Evolutionary conservation across 192 early-diverging fungal genomes (phyloP).

Genomic region (Lobosporangium transversale): DNA sequence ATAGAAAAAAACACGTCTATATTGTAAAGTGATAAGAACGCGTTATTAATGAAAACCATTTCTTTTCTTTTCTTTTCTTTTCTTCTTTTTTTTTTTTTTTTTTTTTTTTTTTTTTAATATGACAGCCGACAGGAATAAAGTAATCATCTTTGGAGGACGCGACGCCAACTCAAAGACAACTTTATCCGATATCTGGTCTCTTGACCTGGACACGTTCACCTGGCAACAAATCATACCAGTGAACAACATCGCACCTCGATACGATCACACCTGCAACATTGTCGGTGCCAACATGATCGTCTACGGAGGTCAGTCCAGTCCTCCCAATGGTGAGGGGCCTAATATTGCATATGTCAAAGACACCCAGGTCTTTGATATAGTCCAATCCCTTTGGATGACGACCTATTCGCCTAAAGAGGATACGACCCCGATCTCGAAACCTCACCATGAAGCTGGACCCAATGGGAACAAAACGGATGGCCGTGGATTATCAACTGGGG

Average conservation of each 20-base stretch:
- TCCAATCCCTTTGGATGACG: constrained; percentile 15
- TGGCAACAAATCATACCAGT: constrained; percentile 24
- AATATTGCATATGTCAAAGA: constrained; percentile 25
- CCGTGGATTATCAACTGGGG: constrained; percentile 15
- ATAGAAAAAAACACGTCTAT: no score
- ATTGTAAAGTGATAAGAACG: no score
- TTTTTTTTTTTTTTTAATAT: not conserved
- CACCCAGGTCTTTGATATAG: constrained; percentile 36
- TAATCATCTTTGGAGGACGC: constrained; percentile 40
- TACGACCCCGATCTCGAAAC: constrained; percentile 17
- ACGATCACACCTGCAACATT: constrained; percentile 40
- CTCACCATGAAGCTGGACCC: constrained; percentile 8
- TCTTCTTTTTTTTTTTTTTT: not conserved
- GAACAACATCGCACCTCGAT: constrained; percentile 1
- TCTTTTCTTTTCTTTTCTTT: not conserved
- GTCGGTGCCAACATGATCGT: constrained; percentile 37
- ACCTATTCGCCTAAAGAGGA: constrained; percentile 22
- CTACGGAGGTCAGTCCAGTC: not conserved
- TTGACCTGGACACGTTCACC: constrained; percentile 39
- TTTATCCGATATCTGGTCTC: constrained; percentile 26
- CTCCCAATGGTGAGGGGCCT: not conserved
- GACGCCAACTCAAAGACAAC: constrained; percentile 18
- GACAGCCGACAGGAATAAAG: constrained; percentile 29
- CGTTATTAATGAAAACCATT: not conserved
- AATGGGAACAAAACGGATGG: not conserved